Percentiles rank a stretch among this genome's conserved stretches.
phyloP scores from a whole-genome alignment of 2,329 filamentous ascomycete genomes.

The Akanthomyces uredinophilus region DNA sequence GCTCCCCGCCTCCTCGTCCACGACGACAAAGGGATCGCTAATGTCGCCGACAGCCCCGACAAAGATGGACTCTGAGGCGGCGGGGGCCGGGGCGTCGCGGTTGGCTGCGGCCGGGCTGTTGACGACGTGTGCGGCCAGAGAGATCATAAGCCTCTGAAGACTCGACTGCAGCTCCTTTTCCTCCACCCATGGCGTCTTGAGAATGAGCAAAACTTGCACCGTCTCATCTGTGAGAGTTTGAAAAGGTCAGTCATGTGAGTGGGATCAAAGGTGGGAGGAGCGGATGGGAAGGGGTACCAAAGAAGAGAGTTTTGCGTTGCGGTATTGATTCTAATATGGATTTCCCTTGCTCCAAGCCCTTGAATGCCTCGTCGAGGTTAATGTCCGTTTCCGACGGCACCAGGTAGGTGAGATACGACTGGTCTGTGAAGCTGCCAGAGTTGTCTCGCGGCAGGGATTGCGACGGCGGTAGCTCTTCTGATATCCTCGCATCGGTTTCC shows the following conservation, averaged over 20 bases:
- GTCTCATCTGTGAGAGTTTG: constrained; percentile 59
- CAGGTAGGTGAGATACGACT: constrained; percentile 56
- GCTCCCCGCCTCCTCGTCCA: constrained; percentile 34
- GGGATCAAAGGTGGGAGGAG: constrained; percentile 9
- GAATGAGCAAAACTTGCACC: constrained; percentile 61
- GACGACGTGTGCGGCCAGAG: constrained; percentile 60
- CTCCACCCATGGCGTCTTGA: constrained; percentile 58
- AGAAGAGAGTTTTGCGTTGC: constrained; percentile 62
- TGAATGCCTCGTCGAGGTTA: constrained; percentile 48
- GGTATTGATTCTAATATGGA: constrained; percentile 53
- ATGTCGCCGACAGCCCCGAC: constrained; percentile 46
- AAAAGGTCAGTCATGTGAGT: constrained; percentile 37
- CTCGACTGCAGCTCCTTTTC: constrained; percentile 53
- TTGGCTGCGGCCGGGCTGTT: constrained; percentile 49
- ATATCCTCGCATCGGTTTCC: background rate
- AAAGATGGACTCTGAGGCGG: constrained; percentile 52
- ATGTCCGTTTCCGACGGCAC: constrained; percentile 53
- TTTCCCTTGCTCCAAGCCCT: constrained; percentile 36
- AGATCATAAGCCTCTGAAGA: constrained; percentile 58
- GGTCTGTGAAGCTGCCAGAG: constrained; percentile 45
- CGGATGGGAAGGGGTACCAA: constrained; percentile 50
- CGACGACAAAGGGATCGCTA: constrained; percentile 46
- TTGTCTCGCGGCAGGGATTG: constrained; percentile 11
- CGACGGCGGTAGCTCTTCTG: background rate
- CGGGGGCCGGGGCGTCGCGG: constrained; percentile 34